Base-by-base conservation (phyloP, 148 eudicot genomes). In the Euryodendron excelsum region DNA sequence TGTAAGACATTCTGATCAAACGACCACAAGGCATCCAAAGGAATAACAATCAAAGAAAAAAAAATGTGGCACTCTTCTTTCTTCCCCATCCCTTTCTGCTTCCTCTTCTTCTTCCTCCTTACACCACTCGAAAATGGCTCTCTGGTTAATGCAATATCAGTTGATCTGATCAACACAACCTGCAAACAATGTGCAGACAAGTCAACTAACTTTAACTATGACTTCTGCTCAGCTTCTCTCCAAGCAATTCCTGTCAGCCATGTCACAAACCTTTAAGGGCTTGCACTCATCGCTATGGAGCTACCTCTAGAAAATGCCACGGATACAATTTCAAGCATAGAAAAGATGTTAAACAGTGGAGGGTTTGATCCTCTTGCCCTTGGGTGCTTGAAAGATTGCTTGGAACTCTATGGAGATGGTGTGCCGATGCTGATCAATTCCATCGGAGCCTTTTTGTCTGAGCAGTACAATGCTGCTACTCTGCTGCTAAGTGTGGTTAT, bases 251-350 rank as follows among this genome's bases (percentile, higher is more conserved):
- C 80, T 21, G 4, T 67, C 47, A 55, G 80, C 64, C 73, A 53
- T 0, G 47, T 28, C 50, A 37, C 39, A 1, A 65, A 77, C 60
- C 73, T 67, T 13, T 65, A 65, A 77, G 80, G 80, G 10, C 82
- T 87, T 2, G 85, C 85, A 31, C 61, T 81, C 14, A 47, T 87
- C 14, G 69, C 90, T 17, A 77, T 89, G 80, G 84, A 80, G 78
- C 84, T 86, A 30, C 78, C 78, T 13, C 31, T 62, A 6, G 41
- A 62, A 23, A 75, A 75, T 8, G 83, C 87, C 23, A 86, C 84
- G 31, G 74, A 45, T 73, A 82, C 89, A 2, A 21, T 53, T 1
- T 58, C 69, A 1, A 68, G 2, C 30, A 82, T 86, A 69, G 59
- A 48, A 68, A 66, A 69, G 15, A 73, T 89, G 78, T 28, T 86